These are phyloP conservation scores for Oryza officinalis DNA, from an alignment of 176 grass and related monocot species.

Conservation along the genomic window DNA sequence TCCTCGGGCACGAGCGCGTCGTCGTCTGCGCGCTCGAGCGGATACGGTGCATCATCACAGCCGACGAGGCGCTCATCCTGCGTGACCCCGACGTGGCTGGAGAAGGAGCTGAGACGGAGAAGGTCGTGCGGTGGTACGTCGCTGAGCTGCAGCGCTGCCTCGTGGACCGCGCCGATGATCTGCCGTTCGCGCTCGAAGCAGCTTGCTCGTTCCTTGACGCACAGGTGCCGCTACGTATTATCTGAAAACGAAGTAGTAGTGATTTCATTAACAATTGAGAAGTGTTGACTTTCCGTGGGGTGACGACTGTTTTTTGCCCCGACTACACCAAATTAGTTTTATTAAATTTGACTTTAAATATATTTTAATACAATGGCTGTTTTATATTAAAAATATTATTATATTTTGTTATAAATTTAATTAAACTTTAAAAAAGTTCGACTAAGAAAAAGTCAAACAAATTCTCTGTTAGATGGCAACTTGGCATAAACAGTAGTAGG, in stretches of 20 bases:
- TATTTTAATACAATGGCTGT: no score
- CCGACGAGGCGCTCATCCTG: constrained; percentile 79
- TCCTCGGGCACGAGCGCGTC: constrained; percentile 84
- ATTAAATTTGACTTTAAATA: no score
- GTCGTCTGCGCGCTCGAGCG: constrained; percentile 84
- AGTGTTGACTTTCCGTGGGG: background rate
- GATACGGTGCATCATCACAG: constrained; percentile 85
- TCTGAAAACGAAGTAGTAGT: background rate
- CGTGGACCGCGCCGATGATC: constrained; percentile 54
- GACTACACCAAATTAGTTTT: no score
- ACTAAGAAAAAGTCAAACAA: no score
- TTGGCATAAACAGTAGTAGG: background rate
- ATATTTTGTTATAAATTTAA: no score
- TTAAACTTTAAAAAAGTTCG: no score
- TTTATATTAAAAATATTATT: no score
- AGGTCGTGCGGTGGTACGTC: constrained; percentile 61
- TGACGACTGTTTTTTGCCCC: background rate
- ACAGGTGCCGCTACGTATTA: constrained; percentile 45
- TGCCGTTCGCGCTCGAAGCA: constrained; percentile 87
- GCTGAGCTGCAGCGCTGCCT: constrained; percentile 75
- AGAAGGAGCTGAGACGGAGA: constrained; percentile 23
- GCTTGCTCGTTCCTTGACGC: constrained; percentile 78
- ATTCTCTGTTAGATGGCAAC: background rate
- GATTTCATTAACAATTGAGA: background rate
- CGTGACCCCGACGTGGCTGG: constrained; percentile 42